Conservation (phyloP, 1,284 basidiomycete genomes). For the Schizophyllum commune region DNA sequence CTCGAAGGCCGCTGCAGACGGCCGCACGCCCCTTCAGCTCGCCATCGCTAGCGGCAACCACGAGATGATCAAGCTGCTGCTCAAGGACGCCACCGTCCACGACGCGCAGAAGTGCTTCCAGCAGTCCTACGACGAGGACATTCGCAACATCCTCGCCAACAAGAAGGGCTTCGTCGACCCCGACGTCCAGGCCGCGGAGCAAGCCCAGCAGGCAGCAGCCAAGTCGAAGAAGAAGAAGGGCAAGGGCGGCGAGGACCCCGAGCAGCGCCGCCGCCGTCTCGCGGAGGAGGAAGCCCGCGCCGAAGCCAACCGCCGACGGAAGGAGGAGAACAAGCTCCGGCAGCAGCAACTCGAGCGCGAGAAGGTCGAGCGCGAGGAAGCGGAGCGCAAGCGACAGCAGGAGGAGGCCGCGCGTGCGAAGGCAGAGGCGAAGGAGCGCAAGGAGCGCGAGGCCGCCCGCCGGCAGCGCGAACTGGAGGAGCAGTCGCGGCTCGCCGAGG, state of each 20-base stretch:
- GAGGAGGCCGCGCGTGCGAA: slow-evolving; percentile 10
- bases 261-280: slow-evolving; percentile 15
- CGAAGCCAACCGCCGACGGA: background rate
- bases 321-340: slow-evolving; percentile 1
- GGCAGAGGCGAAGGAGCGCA: slow-evolving; percentile 10
- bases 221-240: slow-evolving; percentile 13
- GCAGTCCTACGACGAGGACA: slow-evolving; percentile 9
- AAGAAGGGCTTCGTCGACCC: slow-evolving; percentile 29
- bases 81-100: slow-evolving; percentile 30
- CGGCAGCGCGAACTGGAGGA: background rate
- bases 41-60: slow-evolving; percentile 23
- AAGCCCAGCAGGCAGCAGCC: slow-evolving; percentile 14
- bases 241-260: slow-evolving; percentile 9
- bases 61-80: slow-evolving; percentile 23
- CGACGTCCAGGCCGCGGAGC: background rate
- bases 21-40: slow-evolving; percentile 28
- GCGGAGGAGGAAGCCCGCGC: slow-evolving; percentile 18
- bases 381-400: slow-evolving; percentile 5
- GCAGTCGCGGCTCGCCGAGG: background rate
- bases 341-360: slow-evolving; percentile 8
- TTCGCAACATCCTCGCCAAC: slow-evolving; percentile 20
- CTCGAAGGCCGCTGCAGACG: slow-evolving; percentile 25
- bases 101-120: slow-evolving; percentile 27
- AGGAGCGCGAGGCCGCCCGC: background rate
- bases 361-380: slow-evolving; percentile 9